Conservation (phyloP, 306 rosid genomes). For the Arachis stenosperma region DNA sequence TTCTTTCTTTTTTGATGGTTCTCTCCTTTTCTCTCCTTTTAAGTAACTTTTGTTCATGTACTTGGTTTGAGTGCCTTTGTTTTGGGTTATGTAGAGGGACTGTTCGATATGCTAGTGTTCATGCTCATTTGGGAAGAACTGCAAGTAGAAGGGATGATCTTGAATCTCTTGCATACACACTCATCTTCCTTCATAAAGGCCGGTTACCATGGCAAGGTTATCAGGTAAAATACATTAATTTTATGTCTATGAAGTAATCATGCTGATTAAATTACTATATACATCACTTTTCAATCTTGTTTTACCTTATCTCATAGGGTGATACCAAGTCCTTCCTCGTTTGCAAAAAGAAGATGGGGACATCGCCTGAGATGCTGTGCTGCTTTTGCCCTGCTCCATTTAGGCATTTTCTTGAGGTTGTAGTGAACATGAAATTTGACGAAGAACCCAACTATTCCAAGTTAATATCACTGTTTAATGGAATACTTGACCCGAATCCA, state of each 20-base stretch:
- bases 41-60: constrained; percentile 30
- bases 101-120: constrained; percentile 96
- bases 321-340: constrained; percentile 94
- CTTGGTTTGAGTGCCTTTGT: constrained; percentile 18
- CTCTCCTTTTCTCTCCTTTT: constrained; percentile 43
- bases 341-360: constrained; percentile 95
- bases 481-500: constrained; percentile 82
- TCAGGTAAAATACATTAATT: constrained; percentile 56
- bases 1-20: neutral
- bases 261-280: constrained; percentile 10
- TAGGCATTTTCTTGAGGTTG: constrained; percentile 82
- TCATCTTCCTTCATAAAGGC: constrained; percentile 87
- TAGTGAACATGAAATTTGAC: constrained; percentile 95
- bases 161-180: constrained; percentile 95
- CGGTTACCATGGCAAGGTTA: constrained; percentile 98
- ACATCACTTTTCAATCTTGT: neutral
- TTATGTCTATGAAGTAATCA: constrained; percentile 26
- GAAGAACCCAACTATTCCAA: constrained; percentile 93
- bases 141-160: constrained; percentile 99
- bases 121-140: constrained; percentile 97
- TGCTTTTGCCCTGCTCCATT: constrained; percentile 91
- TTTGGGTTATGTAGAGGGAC: constrained; percentile 65
- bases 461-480: constrained; percentile 82
- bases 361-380: constrained; percentile 93
- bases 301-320: constrained; percentile 53